Base-by-base conservation (phyloP, 768 basidiomycete species). In the Leccinellum luteum region DNA sequence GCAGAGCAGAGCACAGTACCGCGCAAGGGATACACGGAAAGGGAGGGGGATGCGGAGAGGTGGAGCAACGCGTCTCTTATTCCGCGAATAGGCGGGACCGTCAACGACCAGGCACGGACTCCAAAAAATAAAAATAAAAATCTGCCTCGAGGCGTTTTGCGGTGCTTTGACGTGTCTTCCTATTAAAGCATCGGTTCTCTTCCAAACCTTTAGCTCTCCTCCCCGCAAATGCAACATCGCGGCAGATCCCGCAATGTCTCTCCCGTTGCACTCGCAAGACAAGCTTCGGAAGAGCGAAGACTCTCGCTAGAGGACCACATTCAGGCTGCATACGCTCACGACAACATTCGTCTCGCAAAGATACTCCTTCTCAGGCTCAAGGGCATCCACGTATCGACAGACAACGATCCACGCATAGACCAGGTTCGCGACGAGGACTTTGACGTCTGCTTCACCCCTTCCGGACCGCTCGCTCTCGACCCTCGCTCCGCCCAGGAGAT, bases 291-390 rank as follows among this genome's bases (percentile, higher is more conserved):
- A 19, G 77, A 81, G 51, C 74, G 78, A 30, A 60, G 67, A 23
- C 5, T 78, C 21, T 70, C 83, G 0, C 79, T 87, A 59, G 78
- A 81, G 51, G 86, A 87, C 75, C 83, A 83, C 69, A 78, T 87
- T 35, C 85, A 87, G 64, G 75, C 80, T 63, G 87, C 87, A 7
- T 87, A 87, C 64, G 84, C 85, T 0, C 75, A 78, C 60, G 86
- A 88, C 68, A 76, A 89, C 74, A 81, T 88, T 56, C 85, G 82
- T 57, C 79, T 83, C 59, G 86, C 86, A 47, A 85, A 84, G 73
- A 75, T 83, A 28, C 78, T 88, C 12, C 76, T 86, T n/a, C 73
- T 89, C 51, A 78, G 79, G 21, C 79, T 86, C 62, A 81, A 68
- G 8, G 86, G 85, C 60, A 79, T 86, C 54, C 79, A 86, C 57